Percentiles rank a stretch among this genome's conserved stretches.
These are phyloP conservation scores for Komagataella kurtzmanii DNA, from an alignment of 805 yeast species.

Conservation along the genomic window DNA sequence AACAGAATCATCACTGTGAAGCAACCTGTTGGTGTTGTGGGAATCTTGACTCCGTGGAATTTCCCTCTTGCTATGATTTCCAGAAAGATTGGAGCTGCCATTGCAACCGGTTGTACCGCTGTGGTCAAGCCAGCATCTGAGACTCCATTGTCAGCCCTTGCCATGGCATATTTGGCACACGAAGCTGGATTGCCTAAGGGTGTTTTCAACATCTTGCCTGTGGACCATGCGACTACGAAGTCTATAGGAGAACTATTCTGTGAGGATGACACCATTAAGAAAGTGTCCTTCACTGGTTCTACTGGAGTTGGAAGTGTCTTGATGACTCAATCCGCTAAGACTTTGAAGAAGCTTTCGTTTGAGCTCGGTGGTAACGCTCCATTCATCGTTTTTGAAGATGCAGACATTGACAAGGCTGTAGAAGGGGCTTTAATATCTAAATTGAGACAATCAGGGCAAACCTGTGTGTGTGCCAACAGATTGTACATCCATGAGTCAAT, in stretches of 20 bases:
- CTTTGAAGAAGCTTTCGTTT: constrained; percentile 57
- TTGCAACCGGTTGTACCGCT: constrained; percentile 70
- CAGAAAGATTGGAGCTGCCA: constrained; percentile 60
- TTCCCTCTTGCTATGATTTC: constrained; percentile 74
- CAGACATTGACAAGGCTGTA: constrained; percentile 52
- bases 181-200: constrained; percentile 68
- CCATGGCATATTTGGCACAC: constrained; percentile 44
- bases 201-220: constrained; percentile 48
- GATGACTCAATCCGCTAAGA: constrained; percentile 44
- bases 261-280: constrained; percentile 40
- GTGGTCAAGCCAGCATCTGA: constrained; percentile 69
- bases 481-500: constrained; percentile 49
- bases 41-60: constrained; percentile 75
- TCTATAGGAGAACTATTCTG: constrained; percentile 44
- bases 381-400: constrained; percentile 61
- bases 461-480: constrained; percentile 73
- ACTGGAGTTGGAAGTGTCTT: constrained; percentile 60
- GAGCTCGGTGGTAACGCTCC: constrained; percentile 82
- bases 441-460: constrained; percentile 69
- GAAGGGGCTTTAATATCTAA: constrained; percentile 54
- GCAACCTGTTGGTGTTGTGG: constrained; percentile 77
- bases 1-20: constrained; percentile 43
- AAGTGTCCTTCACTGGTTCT: constrained; percentile 70
- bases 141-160: constrained; percentile 64
- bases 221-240: constrained; percentile 25